Evolutionary conservation across 371 early-diverging fungal genomes (phyloP), one percentile per base, ranked within the genome.

Genomic region (Sporodiniella umbellata): DNA sequence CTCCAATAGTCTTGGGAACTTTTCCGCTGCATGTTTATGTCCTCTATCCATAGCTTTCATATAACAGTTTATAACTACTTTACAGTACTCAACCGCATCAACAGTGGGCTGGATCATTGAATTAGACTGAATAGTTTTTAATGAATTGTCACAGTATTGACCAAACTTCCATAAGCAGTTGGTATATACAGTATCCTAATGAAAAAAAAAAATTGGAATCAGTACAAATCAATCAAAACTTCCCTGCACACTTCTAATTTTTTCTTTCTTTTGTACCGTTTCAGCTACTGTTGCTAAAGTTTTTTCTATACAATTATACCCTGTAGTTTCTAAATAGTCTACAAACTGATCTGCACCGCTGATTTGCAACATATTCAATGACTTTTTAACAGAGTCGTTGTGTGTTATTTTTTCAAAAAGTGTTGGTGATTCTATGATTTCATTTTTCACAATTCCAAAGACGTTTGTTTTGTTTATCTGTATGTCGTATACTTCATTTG

Each of bases 1-100:
- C 30, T 87, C 86, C 26, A 91, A 66, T 15, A 89, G 52, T 6
- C 88, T 66, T 4, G 89, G 89, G 54, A 87, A 88, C 3, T 78
- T 64, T 21, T 87, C 81, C 5, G 72, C 64, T 0, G 85, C 88
- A 10, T 70, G 48, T n/a, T 33, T 43, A 10, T 62, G 51, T 0
- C 63, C 74, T 18, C 54, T 28, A 26, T 63, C 51, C 64, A 77
- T 85, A 4, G 81, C 75, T 4, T 56, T 47, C 28, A 88, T 67
- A 1, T 81, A 76, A 33, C 66, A 64, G 12, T 69, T 51, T 14
- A 86, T 64, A 4, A 86, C 72, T 12, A 75, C 48, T 26, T 65
- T 52, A 4, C 71, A 63, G 51, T 83, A 78, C 21, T 51, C 21
- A 5, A 43, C 30, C 1, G 54, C 31, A 53, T 69, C 53, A n/a